Evolutionary conservation across 73 alveolate species (phyloP).

Genomic region (Paramecium tetraurelia): DNA sequence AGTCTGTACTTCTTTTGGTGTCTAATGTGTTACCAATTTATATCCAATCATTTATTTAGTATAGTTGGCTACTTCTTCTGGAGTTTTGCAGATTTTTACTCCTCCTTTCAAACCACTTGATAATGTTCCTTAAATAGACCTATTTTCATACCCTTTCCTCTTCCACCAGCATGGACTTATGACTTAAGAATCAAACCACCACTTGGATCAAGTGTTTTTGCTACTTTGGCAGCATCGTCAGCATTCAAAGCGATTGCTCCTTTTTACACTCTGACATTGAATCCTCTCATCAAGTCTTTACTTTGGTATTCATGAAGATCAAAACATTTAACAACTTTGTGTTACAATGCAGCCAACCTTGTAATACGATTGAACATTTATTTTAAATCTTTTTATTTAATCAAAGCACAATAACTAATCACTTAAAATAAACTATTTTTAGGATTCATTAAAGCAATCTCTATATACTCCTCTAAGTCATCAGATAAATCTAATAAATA

Average conservation of each 20-base stretch:
- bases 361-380: constrained; percentile 26
- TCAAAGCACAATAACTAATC: not conserved
- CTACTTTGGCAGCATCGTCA: constrained; percentile 63
- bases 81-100: constrained; percentile 77
- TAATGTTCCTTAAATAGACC: constrained; percentile 1
- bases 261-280: constrained; percentile 75
- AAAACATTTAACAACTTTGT: constrained; percentile 62
- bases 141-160: constrained; percentile 69
- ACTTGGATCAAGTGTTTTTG: constrained; percentile 57
- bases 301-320: constrained; percentile 77
- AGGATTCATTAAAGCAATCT: not conserved
- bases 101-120: constrained; percentile 87
- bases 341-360: constrained; percentile 54
- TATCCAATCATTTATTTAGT: constrained; percentile 84
- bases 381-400: not conserved
- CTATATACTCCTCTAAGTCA: not conserved
- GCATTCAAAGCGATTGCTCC: constrained; percentile 76
- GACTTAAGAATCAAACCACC: constrained; percentile 69
- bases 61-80: constrained; percentile 71
- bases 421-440: not conserved
- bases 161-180: constrained; percentile 81
- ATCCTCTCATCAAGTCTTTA: constrained; percentile 71
- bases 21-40: constrained; percentile 79
- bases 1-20: constrained; percentile 61
- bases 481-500: not conserved